Evolutionary conservation across 169 alveolate species (phyloP), one percentile per base, ranked within the genome.

Genomic region (Babesia ovata): DNA sequence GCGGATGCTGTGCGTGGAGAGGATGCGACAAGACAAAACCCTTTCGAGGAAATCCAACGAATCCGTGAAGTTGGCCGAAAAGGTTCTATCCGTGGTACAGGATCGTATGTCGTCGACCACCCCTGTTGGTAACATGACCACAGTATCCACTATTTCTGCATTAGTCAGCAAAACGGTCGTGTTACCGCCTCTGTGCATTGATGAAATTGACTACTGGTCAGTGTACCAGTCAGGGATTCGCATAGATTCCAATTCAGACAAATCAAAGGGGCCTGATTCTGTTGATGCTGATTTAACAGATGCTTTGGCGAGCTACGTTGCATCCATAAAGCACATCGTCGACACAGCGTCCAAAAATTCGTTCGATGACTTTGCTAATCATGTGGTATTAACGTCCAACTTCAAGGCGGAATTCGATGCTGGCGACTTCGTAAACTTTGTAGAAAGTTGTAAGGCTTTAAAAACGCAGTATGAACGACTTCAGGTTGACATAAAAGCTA

Each of bases 361-460:
- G 45, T 50, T 67, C 50, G 65, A 56, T 19, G 76, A 67, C 6
- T 67, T 67, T 52, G 66, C 76, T 4, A 13, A 53, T 9, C 65
- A 67, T 13, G n/a, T 67, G 53, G 45, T 53, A 22, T 33, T 49
- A 1, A 14, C 26, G 46, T 67, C 33, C 46, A 50, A 22, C 48
- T 42, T 56, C 44, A 33, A n/a, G 29, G 28, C 33, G 14, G 76
- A 67, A 11, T 17, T n/a, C 13, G 76, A 49, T 12, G 65, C 53
- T 22, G 11, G 16, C n/a, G 76, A 67, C 28, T 49, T 49, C 36
- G 4, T 54, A 24, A 44, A 12, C 17, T 67, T 67, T 45, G 29
- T 67, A 4, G 76, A 67, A 29, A 42, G 65, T 11, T 50, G 21
- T 24, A 67, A 67, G 48, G 44, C 63, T 8, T 52, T 67, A 48